Conservation (phyloP, 2,329 filamentous ascomycete genomes). For the Fonsecaea monophora region DNA sequence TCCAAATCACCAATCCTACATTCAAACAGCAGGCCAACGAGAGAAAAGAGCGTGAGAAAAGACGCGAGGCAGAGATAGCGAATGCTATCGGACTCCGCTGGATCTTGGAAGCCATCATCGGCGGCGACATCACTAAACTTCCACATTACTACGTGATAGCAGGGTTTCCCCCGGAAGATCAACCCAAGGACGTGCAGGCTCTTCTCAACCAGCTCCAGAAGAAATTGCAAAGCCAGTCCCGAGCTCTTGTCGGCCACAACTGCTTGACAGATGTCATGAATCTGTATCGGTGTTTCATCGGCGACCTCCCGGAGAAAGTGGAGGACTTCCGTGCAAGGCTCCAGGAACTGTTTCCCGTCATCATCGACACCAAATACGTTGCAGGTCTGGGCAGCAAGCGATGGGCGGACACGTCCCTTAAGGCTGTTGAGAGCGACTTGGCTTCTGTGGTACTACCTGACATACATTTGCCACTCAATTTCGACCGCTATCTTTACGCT, state of each 20-base stretch:
- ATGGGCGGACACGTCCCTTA: conserved; percentile 52
- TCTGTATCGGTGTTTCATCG: conserved; percentile 66
- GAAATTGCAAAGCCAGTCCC: conserved; percentile 54
- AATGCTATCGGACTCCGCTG: conserved; percentile 54
- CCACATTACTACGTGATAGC: conserved; percentile 45
- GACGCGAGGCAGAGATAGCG: conserved; percentile 43
- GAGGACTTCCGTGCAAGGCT: conserved; percentile 60
- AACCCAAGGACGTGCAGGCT: conserved; percentile 36
- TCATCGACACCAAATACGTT: conserved; percentile 70
- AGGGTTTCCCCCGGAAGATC: conserved; percentile 39
- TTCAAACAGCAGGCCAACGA: conserved; percentile 44
- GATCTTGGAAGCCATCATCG: conserved; percentile 55
- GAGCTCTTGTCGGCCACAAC: conserved; percentile 67
- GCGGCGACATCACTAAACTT: conserved; percentile 50
- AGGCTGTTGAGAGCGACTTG: conserved; percentile 58
- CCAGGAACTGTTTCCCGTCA: conserved; percentile 61
- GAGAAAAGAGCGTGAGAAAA: conserved; percentile 40
- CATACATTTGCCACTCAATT: conserved; percentile 47
- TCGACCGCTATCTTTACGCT: conserved; percentile 46
- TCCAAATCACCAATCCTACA: conserved; percentile 51
- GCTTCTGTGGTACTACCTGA: conserved; percentile 43
- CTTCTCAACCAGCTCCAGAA: conserved; percentile 47
- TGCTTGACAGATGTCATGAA: conserved; percentile 69
- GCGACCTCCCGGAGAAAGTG: conserved; percentile 61
- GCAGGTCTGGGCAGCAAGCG: conserved; percentile 52